Evolutionary conservation across 2,329 filamentous ascomycete genomes (phyloP), one percentile per base, ranked within the genome.

Genomic region (Tolypocladium tropicale): DNA sequence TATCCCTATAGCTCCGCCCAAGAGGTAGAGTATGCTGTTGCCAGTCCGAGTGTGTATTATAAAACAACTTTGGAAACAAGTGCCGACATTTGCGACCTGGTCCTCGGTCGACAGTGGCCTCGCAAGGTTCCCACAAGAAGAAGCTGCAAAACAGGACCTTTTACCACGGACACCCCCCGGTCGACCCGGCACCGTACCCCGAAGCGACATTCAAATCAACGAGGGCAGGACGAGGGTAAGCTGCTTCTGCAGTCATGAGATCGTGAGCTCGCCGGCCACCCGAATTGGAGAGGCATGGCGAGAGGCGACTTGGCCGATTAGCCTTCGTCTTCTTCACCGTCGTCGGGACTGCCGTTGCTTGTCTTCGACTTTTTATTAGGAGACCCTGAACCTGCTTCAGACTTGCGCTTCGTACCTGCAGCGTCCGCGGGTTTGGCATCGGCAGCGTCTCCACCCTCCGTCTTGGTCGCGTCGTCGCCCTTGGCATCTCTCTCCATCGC

Each of bases 401-500:
- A 82, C 69, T 85, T 86, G 63, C 83, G 77, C 72, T 86, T 86
- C 36, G 75, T 77, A 55, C 79, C 79, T 11, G 75, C 63, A 53
- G 63, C 58, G 53, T 66, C 63, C 41, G 63, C 57, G 51, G 62
- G 53, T 53, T 63, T 67, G 36, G 62, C 60, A 4, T 62, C 57
- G 5, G 62, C 60, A 33, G 54, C 56, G 53, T 67, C 68, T 16
- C 55, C 59, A 49, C 52, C 57, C 2, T 68, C 70, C 68, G 48
- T 65, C 18, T 74, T 72, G 52, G 62, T 66, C 21, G 61, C 64
- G 11, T 66, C 65, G 3, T 61, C 68, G 53, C 73, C 75, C 64
- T 81, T 82, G 52, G 61, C 64, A 18, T 78, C 80, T 63, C 84
- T 83, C 67, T 96, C 92, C 77, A 96, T 91, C 53, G 88, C 86